Conservation (phyloP, 2,329 filamentous ascomycete species). For the Myriosclerotinia curreyana region DNA sequence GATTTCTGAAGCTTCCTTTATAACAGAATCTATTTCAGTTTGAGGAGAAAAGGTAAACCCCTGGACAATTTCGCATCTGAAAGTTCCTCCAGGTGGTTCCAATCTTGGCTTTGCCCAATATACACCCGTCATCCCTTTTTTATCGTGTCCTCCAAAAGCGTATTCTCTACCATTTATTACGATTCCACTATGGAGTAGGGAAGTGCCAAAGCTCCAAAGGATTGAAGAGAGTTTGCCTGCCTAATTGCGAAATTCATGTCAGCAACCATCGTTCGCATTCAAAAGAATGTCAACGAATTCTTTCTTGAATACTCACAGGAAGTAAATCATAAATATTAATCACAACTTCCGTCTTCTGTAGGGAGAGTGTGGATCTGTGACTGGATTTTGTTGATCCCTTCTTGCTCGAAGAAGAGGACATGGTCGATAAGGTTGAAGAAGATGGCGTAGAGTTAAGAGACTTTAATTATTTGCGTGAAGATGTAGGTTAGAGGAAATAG, state of each 20-base stretch:
- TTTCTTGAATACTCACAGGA: constrained; percentile 50
- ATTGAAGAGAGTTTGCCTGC: constrained; percentile 71
- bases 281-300: background rate
- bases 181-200: constrained; percentile 77
- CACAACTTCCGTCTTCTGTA: constrained; percentile 68
- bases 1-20: constrained; percentile 65
- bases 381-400: constrained; percentile 34
- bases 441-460: background rate
- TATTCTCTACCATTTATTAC: constrained; percentile 80
- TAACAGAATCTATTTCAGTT: constrained; percentile 67
- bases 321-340: constrained; percentile 79
- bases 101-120: constrained; percentile 75
- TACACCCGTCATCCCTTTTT: constrained; percentile 68
- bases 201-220: constrained; percentile 74
- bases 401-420: constrained; percentile 32
- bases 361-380: constrained; percentile 64
- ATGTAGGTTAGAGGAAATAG: background rate
- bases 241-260: constrained; percentile 42
- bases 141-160: constrained; percentile 79
- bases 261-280: background rate
- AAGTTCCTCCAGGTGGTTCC: constrained; percentile 74
- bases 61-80: constrained; percentile 71
- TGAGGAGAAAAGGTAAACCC: constrained; percentile 71
- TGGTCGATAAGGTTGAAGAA: background rate
- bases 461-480: too few species aligned